These are phyloP conservation scores for Trapa bicornis DNA, from an alignment of 345 rosid species.

Conservation along the genomic window DNA sequence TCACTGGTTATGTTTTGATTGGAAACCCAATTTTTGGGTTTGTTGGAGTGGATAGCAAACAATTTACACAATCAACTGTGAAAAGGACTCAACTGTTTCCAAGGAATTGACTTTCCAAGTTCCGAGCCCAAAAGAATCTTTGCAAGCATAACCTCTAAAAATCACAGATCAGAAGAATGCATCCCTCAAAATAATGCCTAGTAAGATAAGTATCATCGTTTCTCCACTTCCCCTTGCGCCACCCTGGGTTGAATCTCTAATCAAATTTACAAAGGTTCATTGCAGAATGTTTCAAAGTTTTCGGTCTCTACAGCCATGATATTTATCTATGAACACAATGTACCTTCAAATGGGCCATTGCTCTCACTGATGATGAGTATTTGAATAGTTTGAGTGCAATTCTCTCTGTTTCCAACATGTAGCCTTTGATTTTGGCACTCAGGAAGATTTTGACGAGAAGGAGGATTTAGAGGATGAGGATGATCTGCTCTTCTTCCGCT, in stretches of 20 bases:
- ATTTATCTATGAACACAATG: slow-evolving; percentile 4
- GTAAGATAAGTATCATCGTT: background rate
- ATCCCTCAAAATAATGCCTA: background rate
- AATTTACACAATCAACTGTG: background rate
- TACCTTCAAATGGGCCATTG: background rate
- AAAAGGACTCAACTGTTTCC: background rate
- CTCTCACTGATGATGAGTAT: background rate
- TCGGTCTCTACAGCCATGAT: background rate
- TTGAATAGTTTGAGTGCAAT: background rate
- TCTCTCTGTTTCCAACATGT: slow-evolving; percentile 15
- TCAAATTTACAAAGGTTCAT: slow-evolving; percentile 5
- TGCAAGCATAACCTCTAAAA: slow-evolving; percentile 2
- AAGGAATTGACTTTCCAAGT: slow-evolving; percentile 1
- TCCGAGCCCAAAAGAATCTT: background rate
- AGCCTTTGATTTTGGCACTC: slow-evolving; percentile 21
- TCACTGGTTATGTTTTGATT: background rate
- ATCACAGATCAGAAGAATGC: slow-evolving; percentile 5
- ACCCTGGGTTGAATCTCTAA: slow-evolving; percentile 1
- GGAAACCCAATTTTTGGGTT: background rate
- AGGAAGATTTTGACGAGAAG: slow-evolving; percentile 21
- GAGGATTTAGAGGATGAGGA: slow-evolving; percentile 32
- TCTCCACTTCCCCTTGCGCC: background rate
- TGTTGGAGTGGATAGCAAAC: background rate
- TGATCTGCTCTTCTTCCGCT: slow-evolving; percentile 35
- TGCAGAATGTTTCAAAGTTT: background rate